Conservation (phyloP, 208 protist genomes). For the Leishmania tarentolae region DNA sequence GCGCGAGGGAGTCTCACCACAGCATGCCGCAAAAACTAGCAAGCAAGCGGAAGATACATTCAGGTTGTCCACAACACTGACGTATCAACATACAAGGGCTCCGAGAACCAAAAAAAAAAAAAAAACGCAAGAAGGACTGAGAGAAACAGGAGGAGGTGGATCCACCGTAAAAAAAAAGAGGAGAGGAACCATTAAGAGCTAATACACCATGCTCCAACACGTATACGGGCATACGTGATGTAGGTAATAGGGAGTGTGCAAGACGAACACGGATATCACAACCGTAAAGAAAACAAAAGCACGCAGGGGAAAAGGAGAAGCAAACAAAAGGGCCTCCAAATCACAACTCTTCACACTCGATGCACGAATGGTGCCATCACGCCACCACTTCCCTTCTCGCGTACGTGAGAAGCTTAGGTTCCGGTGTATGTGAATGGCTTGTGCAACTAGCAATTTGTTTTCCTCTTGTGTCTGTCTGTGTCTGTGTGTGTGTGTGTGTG, state of each 20-base stretch:
- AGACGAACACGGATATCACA: neutral
- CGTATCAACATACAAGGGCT: neutral
- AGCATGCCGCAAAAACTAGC: neutral
- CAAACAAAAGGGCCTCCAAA: neutral
- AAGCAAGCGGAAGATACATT: neutral
- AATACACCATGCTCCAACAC: neutral
- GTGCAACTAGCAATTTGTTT: neutral
- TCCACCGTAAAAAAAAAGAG: neutral
- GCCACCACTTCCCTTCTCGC: neutral
- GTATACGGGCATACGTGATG: too few species aligned
- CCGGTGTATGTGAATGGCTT: neutral
- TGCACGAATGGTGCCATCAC: neutral
- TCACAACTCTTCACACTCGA: neutral
- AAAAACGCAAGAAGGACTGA: slow-evolving; percentile 2
- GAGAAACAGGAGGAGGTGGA: neutral
- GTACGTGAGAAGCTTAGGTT: neutral
- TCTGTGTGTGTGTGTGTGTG: neutral
- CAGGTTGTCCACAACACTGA: too few species aligned
- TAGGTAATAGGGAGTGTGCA: neutral
- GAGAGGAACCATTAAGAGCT: neutral
- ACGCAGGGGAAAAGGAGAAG: neutral
- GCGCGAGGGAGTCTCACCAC: neutral
- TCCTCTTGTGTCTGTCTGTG: neutral
- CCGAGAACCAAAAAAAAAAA: neutral
- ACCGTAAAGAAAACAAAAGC: too few species aligned